Base-by-base conservation (phyloP, 2,329 filamentous ascomycete species). In the Aspergillus sp. region DNA sequence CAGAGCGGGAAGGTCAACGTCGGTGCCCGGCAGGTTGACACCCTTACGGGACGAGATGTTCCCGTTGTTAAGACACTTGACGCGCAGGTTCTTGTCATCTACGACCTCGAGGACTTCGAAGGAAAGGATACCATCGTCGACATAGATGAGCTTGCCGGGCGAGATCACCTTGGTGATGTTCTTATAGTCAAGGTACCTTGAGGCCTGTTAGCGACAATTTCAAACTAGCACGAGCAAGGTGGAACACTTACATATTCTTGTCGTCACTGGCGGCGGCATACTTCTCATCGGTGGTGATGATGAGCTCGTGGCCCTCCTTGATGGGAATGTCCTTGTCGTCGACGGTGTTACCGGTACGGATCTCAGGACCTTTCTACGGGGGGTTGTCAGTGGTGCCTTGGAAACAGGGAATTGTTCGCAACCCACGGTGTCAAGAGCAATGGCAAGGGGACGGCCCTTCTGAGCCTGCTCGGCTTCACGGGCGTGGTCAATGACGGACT, bases 101-200 rank as follows among this genome's bases (percentile, higher is more conserved):
- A 87, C 80, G 60, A 98, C 79, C 68, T 88, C 82, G 59, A 96
- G 72, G 54, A 98, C 93, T 68, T 96, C 86, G 63, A 98, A 97
- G 22, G 91, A 94, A 61, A 97, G 85, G 59, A 98, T 91, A 73
- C 93, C 93, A 66, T 98, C 93, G 66, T 98, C 93, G 62, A 98
- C 93, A 75, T 95, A 98, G 79, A 98, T 94, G 72, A 86, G 85
- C 64, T 93, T 90, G 66, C 91, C 93, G 51, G 82, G 78, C 69
- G 87, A 74, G 66, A 98, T 97, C 62, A 98, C 93, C 78, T 94
- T 95, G 75, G 91, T 96, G 74, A 98, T 97, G 81, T 98, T 98
- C 84, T 95, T 94, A 81, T 98, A 97, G 79, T 97, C 91, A 65
- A 97, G 86, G 67, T 90, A 96, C 84, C 88, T 91, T 54, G 39